Percentiles rank a stretch among this genome's conserved stretches.
These are phyloP conservation scores for Pouteria glomerata DNA, from an alignment of 148 eudicot genomes.

Conservation along the genomic window DNA sequence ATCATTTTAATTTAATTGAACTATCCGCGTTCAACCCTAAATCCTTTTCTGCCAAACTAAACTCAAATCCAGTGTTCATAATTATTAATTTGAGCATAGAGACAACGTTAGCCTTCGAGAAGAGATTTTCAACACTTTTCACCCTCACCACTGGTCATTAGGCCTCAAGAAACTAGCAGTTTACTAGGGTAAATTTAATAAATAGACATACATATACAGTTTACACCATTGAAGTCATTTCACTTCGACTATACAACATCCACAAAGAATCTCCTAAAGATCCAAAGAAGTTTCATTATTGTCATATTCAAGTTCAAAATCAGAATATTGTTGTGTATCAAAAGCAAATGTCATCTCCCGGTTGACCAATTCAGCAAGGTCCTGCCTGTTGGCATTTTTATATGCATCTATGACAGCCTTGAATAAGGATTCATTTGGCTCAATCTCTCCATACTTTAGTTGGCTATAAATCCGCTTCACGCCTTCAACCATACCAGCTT, in stretches of 20 bases:
- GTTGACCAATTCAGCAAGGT: constrained; percentile 67
- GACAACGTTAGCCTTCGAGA: too few relatives aligned
- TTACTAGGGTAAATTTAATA: background rate
- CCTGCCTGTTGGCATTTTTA: constrained; percentile 42
- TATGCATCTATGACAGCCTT: constrained; percentile 65
- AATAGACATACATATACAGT: background rate
- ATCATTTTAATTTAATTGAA: too few relatives aligned
- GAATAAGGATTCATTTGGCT: constrained; percentile 53
- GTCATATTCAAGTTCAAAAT: constrained; percentile 42
- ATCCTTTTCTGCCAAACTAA: too few relatives aligned
- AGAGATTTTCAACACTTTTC: too few relatives aligned
- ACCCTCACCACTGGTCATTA: too few relatives aligned
- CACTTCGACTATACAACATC: background rate
- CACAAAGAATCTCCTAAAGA: constrained; percentile 4
- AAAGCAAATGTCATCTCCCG: constrained; percentile 59
- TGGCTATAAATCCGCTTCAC: constrained; percentile 58
- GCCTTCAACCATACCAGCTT: constrained; percentile 75
- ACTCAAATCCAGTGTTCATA: too few relatives aligned
- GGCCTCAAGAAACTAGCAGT: too few relatives aligned
- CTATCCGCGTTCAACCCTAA: too few relatives aligned
- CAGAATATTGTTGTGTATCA: constrained; percentile 31
- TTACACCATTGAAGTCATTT: background rate
- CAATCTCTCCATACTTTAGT: constrained; percentile 51
- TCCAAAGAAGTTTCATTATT: constrained; percentile 16
- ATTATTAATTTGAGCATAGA: too few relatives aligned